Evolutionary conservation across 2,329 filamentous ascomycete species (phyloP), one percentile per base, ranked within the genome.

Genomic region (Hymenoscyphus albidus): DNA sequence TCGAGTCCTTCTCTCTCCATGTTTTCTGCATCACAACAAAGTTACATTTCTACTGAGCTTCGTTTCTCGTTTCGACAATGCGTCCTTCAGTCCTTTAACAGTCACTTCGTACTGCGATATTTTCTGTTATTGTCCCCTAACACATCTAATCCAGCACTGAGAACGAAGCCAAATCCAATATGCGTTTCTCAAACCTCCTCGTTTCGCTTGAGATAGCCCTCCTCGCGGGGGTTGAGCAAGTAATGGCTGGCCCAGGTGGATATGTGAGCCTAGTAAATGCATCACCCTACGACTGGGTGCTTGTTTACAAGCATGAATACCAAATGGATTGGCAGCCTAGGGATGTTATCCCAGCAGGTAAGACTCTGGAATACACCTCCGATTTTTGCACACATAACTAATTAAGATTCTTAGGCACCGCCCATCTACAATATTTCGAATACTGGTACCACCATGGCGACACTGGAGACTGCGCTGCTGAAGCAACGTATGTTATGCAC

Each of bases 211-310:
- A 54, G n/a, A n/a, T 38, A 38, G 10, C 44, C 13, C 12, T 62
- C 13, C 48, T 61, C 22, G 31, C 62, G 14, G 10, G 35, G 2
- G 5, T 39, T 18, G 32, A 44, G 22, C 38, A 48, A 39, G 67
- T 65, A 6, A 22, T 56, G 13, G 65, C 68, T 31, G 64, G 44
- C 14, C 63, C 64, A 12, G 65, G 62, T 35, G 67, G 66, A 22
- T 66, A 61, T 39, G 22, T 69, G 42, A 39, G 55, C 38, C 44
- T 72, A 6, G 65, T 68, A 42, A 71, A 71, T 58, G 62, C 58
- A 13, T 69, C 67, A 13, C 70, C 70, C 1, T 70, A 71, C 57
- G 64, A 69, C 18, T 71, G 70, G 69, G 65, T 62, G 10, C 59
- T 71, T 1, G 66, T 61, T 9, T 60, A 60, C 27, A 54, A 38